Conservation (phyloP, 345 rosid genomes). For the Euphorbia tirucalli region DNA sequence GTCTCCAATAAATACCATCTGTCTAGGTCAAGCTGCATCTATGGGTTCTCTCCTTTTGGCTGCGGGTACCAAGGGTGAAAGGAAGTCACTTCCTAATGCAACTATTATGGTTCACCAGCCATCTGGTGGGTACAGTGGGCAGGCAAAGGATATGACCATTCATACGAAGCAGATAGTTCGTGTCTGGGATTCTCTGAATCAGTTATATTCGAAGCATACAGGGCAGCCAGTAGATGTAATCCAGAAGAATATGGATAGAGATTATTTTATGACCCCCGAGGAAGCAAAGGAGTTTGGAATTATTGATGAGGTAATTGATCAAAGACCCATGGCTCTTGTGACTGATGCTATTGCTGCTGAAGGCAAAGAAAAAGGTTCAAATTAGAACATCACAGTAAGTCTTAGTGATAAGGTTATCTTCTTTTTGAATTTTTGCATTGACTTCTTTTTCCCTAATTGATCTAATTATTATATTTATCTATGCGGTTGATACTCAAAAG, state of each 20-base stretch:
- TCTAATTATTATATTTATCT: not conserved
- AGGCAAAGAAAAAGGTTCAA: slow-evolving; percentile 58
- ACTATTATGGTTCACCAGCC: slow-evolving; percentile 98
- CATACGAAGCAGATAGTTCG: slow-evolving; percentile 94
- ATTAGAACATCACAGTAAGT: slow-evolving; percentile 30
- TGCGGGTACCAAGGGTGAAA: slow-evolving; percentile 88
- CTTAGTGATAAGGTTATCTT: not conserved
- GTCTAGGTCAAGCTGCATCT: slow-evolving; percentile 98
- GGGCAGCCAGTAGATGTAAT: slow-evolving; percentile 70
- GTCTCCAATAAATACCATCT: slow-evolving; percentile 83
- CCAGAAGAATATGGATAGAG: slow-evolving; percentile 94
- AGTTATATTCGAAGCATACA: slow-evolving; percentile 68
- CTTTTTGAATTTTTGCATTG: not conserved
- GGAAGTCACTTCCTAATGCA: slow-evolving; percentile 87
- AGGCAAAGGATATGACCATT: slow-evolving; percentile 90
- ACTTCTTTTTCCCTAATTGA: not conserved
- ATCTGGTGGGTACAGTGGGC: slow-evolving; percentile 96
- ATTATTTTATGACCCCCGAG: slow-evolving; percentile 88
- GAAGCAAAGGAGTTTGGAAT: slow-evolving; percentile 94
- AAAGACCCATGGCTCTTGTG: slow-evolving; percentile 77
- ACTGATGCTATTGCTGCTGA: slow-evolving; percentile 71
- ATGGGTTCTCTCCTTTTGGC: slow-evolving; percentile 98
- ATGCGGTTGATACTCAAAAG: not conserved
- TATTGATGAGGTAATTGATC: slow-evolving; percentile 91
- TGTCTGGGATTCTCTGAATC: slow-evolving; percentile 84